Base-by-base conservation (phyloP, 2,329 filamentous ascomycete species). In the Aspergillus chevalieri region DNA sequence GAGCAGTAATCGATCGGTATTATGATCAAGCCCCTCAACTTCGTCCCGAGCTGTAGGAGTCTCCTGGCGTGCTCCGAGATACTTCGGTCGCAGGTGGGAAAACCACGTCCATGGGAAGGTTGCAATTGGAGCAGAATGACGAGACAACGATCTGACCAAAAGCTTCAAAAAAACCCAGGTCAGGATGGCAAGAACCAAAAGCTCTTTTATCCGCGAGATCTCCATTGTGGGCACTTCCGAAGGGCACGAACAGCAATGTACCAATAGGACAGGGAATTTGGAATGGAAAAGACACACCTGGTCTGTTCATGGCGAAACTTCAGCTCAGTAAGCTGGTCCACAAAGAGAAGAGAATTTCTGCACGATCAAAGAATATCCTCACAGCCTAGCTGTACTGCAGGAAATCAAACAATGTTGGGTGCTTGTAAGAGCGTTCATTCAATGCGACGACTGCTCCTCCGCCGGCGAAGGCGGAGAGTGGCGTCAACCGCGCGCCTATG, bases 241-340 rank as follows among this genome's bases (percentile, higher is more conserved):
- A 47, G 39, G 52, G 43, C 49, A 54, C 49, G 50, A 52, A 52
- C 54, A 52, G 53, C 51, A 49, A 41, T 47, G 49, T 55, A 19
- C 38, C 19, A 41, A 41, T 8, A 22, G 19, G 19, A 22, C 46
- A 51, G 45, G 36, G 24, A 47, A 56, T 52, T 52, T 59, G 56
- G 57, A 57, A 58, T 54, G 57, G 57, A 55, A 65, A 59, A 58
- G 45, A 70, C 74, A 55, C 61, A 77, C 74, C 74, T 75, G 71
- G 70, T 62, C 71, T 68, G 69, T 77, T 76, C 74, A 77, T 77
- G 58, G 56, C 65, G 52, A 47, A 39, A 51, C 42, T 39, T 48
- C 38, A 49, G 47, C 52, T 49, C 26, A 46, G 48, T 54, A 48
- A 51, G 50, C 54, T 44, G 49, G 54, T 47, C 28, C 43, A 41